phyloP scores from a whole-genome alignment of 2,329 filamentous ascomycete genomes.

The Arthrobotrys entomopaga region DNA sequence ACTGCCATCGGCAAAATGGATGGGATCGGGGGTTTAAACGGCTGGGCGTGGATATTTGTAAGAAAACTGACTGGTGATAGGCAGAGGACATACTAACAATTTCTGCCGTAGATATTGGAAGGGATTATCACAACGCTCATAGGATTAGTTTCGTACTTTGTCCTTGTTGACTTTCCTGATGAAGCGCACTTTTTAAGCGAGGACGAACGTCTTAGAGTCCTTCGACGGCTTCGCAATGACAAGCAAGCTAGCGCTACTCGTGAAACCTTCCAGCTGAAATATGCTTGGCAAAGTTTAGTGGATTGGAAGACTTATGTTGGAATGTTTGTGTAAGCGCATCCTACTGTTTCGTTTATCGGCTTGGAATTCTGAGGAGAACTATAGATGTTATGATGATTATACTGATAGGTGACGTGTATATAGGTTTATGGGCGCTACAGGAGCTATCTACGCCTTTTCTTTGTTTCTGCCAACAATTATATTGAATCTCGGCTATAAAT shows the following conservation, averaged over 20 bases:
- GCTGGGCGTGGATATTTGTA: slow-evolving; percentile 73
- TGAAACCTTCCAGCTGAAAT: slow-evolving; percentile 78
- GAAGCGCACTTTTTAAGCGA: slow-evolving; percentile 77
- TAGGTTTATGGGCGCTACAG: slow-evolving; percentile 57
- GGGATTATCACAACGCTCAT: slow-evolving; percentile 76
- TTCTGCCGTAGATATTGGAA: slow-evolving; percentile 67
- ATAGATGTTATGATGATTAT: no score
- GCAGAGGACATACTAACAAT: slow-evolving; percentile 1
- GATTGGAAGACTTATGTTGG: slow-evolving; percentile 87
- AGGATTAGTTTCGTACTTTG: slow-evolving; percentile 76
- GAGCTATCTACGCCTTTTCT: slow-evolving; percentile 61
- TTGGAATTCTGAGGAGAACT: no score
- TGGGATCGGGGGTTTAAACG: slow-evolving; percentile 69
- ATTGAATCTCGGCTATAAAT: slow-evolving; percentile 67
- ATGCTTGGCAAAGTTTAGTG: slow-evolving; percentile 76
- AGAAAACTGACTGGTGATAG: not conserved
- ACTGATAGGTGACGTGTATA: no score
- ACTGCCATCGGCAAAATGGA: slow-evolving; percentile 77
- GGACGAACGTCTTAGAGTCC: slow-evolving; percentile 75
- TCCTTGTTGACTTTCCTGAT: slow-evolving; percentile 84
- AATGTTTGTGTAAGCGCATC: slow-evolving; percentile 63
- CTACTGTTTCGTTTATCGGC: no score
- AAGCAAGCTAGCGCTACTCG: slow-evolving; percentile 77
- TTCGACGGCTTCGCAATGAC: slow-evolving; percentile 75
- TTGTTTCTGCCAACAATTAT: slow-evolving; percentile 85